A percentile compares a stretch with the other conserved stretches of the same genome.
Conservation (phyloP, 1,284 basidiomycete species). For the Trichosporon asahii region DNA sequence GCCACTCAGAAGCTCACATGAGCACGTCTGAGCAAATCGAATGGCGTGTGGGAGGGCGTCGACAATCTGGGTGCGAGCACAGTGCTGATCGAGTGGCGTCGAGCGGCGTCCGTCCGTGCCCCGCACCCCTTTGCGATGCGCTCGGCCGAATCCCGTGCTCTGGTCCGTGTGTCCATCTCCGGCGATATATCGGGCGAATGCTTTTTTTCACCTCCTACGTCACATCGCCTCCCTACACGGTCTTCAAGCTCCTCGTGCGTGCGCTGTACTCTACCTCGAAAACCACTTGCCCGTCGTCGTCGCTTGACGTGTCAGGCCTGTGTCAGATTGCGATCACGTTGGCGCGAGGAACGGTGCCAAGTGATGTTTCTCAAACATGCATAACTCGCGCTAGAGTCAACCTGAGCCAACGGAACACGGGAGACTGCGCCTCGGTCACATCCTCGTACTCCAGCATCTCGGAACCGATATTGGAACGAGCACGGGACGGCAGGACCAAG, state of each 20-base stretch:
- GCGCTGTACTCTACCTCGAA: no score
- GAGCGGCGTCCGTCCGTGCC: not conserved
- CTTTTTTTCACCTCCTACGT: not conserved
- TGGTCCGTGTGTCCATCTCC: not conserved
- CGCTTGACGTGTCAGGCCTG: not conserved
- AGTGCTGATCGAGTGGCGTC: not conserved
- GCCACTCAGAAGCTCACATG: not conserved
- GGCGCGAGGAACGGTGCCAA: no score
- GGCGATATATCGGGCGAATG: not conserved
- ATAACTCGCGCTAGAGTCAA: no score
- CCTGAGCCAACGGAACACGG: not conserved
- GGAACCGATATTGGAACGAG: not conserved
- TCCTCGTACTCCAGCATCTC: not conserved
- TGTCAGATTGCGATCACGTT: no score
- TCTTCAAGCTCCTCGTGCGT: not conserved
- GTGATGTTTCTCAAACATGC: no score
- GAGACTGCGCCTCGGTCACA: not conserved
- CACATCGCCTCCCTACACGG: not conserved
- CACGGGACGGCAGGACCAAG: not conserved
- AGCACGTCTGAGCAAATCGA: not conserved
- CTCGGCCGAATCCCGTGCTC: not conserved
- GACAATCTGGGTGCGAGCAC: not conserved
- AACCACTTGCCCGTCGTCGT: not conserved
- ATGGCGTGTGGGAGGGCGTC: no score
- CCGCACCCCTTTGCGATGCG: no score